phyloP scores from a whole-genome alignment of 345 rosid species.

The Eucalyptus sp. region DNA sequence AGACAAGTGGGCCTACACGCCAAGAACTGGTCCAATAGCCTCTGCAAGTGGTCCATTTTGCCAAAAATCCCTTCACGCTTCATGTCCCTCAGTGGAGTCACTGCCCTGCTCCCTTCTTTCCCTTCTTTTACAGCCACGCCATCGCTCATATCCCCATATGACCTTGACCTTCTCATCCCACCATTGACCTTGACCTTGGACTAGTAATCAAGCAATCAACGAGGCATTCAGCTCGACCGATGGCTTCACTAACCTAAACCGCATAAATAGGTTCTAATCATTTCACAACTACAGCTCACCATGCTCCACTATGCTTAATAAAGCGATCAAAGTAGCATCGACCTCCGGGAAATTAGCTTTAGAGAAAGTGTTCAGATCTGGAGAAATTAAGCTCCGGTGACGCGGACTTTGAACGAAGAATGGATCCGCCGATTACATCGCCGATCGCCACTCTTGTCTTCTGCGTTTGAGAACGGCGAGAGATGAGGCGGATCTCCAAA shows the following conservation, averaged over 20 bases:
- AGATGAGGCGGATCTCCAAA: too few relatives aligned
- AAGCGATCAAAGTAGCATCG: neutral
- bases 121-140: constrained; percentile 32
- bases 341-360: neutral
- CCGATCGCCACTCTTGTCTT: too few relatives aligned
- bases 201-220: neutral
- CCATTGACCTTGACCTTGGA: too few relatives aligned
- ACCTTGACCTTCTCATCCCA: constrained; percentile 39
- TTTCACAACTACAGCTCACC: neutral
- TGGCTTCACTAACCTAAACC: neutral
- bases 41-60: constrained; percentile 40
- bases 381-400: neutral
- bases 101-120: constrained; percentile 43
- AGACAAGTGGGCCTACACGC: constrained; percentile 53
- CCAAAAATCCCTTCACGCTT: constrained; percentile 55
- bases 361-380: neutral
- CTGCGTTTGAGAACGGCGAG: too few relatives aligned
- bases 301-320: neutral
- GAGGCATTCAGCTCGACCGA: neutral
- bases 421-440: too few relatives aligned
- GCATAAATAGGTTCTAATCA: neutral
- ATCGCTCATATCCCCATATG: constrained; percentile 67
- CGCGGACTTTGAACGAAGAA: neutral
- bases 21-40: constrained; percentile 49
- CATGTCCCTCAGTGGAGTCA: constrained; percentile 64